Evolutionary conservation across 2,329 filamentous ascomycete genomes (phyloP), one percentile per base, ranked within the genome.

Genomic region (Gliomastix tumulicola): DNA sequence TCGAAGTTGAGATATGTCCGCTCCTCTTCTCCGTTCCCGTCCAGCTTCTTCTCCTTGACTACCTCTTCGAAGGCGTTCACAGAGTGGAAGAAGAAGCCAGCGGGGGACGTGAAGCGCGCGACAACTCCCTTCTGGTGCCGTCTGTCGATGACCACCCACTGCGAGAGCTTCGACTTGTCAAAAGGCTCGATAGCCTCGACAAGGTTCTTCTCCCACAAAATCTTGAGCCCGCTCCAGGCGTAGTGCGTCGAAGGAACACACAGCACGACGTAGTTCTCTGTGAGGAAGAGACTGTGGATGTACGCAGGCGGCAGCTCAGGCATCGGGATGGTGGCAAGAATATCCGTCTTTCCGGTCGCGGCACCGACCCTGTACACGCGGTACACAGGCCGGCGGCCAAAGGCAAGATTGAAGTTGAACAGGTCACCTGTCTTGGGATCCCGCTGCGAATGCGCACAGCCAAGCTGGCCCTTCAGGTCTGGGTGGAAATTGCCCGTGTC

Each of bases 271-370:
- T 82, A 84, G 47, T 79, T 76, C 13, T 76, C 62, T 0, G 84
- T 83, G 19, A 94, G 58, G 49, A 88, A 87, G 48, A 90, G 71
- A 8, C 85, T 90, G 60, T 94, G 88, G n/a, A 94, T 76, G 49
- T 92, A 94, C 0, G 84, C 80, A 0, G 82, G 63, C 3, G 61
- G 60, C 4, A 70, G 54, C 4, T 66, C 62, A 5, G 59, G 56
- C 4, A 62, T 66, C 0, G 60, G 56, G 41, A 92, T 74, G 0
- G 73, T 79, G 4, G 85, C 85, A 0, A 94, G 69, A 15, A 92
- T 79, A 1, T 77, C 72, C 0, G 84, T 86, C 37, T 76, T 63
- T 1, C 81, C 83, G 0, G 76, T 82, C 0, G 67, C 54, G 0
- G 77, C 73, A 15, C 72, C 80, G 3, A 78, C 73, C 2, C 71